These are phyloP conservation scores for Daldinia childiae DNA, from an alignment of 495 filamentous ascomycete species.

Conservation along the genomic window DNA sequence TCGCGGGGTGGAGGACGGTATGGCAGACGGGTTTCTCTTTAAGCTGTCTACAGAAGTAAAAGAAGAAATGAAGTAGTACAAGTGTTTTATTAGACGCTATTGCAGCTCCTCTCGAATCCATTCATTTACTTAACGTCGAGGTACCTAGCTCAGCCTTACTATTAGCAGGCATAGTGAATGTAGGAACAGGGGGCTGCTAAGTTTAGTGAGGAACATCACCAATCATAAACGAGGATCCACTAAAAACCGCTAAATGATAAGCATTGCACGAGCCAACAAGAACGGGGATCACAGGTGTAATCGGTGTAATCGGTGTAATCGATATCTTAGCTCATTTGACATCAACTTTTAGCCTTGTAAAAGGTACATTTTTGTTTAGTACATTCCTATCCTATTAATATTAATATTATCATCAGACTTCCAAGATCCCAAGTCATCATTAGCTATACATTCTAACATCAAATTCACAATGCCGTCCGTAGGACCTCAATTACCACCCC, in stretches of 20 bases:
- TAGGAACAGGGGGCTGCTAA: slow-evolving; percentile 3
- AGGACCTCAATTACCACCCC: slow-evolving; percentile 61
- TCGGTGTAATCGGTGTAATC: slow-evolving; percentile 3
- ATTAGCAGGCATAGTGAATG: slow-evolving; percentile 22
- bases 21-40: slow-evolving; percentile 5
- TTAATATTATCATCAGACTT: neutral
- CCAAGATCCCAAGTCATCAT: neutral
- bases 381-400: neutral
- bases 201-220: slow-evolving; percentile 6
- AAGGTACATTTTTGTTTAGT: neutral
- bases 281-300: neutral
- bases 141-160: slow-evolving; percentile 40
- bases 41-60: slow-evolving; percentile 4
- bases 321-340: slow-evolving; percentile 7
- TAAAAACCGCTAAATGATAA: slow-evolving; percentile 17
- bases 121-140: neutral
- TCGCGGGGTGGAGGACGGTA: neutral
- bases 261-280: slow-evolving; percentile 24
- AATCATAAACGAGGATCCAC: slow-evolving; percentile 12
- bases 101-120: slow-evolving; percentile 27
- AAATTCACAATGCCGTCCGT: slow-evolving; percentile 55
- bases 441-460: neutral
- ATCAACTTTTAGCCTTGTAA: slow-evolving; percentile 6
- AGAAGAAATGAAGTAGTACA: slow-evolving; percentile 3
- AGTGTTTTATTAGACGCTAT: slow-evolving; percentile 21